A percentile compares a stretch with the other conserved stretches of the same genome.
Evolutionary conservation across 257 asterid species (phyloP).

Genomic region (Linaria vulgaris): DNA sequence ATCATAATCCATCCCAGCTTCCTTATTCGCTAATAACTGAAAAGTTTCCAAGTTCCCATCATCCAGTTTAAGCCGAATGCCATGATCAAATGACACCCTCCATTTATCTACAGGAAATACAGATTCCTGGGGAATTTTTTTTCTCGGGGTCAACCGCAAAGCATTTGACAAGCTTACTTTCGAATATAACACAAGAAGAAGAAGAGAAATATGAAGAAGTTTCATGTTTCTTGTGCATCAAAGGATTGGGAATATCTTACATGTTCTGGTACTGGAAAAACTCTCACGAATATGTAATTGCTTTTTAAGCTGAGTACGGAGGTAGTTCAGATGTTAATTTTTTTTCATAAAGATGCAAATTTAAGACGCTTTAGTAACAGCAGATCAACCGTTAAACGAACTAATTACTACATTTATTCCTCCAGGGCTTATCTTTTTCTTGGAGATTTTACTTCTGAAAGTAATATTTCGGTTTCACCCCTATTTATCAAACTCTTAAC

Average conservation of each 20-base stretch:
- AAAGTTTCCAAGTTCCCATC: conserved; percentile 15
- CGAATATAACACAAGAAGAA: conserved; percentile 4
- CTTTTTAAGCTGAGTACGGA: not conserved
- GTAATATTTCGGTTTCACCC: not conserved
- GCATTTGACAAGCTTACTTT: not conserved
- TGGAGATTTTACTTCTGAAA: too few relatives aligned
- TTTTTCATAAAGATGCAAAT: not conserved
- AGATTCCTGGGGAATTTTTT: not conserved
- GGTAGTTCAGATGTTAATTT: not conserved
- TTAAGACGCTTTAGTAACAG: conserved; percentile 10
- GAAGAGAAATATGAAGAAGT: conserved; percentile 8
- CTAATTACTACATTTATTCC: not conserved
- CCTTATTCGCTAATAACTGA: not conserved
- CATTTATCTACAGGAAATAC: too few relatives aligned
- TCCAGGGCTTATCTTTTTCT: too few relatives aligned
- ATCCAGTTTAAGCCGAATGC: conserved; percentile 5
- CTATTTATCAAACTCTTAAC: not conserved
- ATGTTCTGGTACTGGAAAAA: not conserved
- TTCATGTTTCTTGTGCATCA: conserved; percentile 17
- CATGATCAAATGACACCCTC: conserved; percentile 24
- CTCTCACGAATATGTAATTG: not conserved
- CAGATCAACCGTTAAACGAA: not conserved
- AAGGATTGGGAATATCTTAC: not conserved
- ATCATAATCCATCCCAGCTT: not conserved
- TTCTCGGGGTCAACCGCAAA: conserved; percentile 13